Percentiles rank a stretch among this genome's conserved stretches.
Conservation (phyloP, 2,329 filamentous ascomycete species). For the Orbilia oligospora region DNA sequence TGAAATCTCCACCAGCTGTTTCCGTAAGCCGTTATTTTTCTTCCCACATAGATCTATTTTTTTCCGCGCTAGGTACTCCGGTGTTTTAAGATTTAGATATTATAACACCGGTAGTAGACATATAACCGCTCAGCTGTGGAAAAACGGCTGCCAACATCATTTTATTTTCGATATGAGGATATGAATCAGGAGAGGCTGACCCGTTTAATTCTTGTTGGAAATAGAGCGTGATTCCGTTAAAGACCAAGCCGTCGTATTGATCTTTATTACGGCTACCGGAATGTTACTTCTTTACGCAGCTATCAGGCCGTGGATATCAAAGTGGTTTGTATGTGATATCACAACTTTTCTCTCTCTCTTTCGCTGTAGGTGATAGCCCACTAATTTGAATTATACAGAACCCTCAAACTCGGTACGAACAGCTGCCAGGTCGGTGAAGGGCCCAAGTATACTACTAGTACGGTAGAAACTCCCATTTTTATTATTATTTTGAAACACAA, state of each 20-base stretch:
- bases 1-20: slow-evolving; percentile 77
- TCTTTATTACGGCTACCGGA: slow-evolving; percentile 76
- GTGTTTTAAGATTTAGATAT: neutral
- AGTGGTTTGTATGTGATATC: slow-evolving; percentile 67
- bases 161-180: neutral
- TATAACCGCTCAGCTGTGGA: slow-evolving; percentile 13
- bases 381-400: slow-evolving; percentile 27
- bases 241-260: slow-evolving; percentile 76
- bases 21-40: slow-evolving; percentile 69
- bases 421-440: slow-evolving; percentile 40
- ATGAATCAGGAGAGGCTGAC: neutral
- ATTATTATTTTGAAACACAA: neutral
- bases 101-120: neutral
- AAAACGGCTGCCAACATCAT: neutral
- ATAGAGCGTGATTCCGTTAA: slow-evolving; percentile 77
- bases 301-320: slow-evolving; percentile 74
- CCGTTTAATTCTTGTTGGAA: neutral
- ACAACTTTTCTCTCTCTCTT: slow-evolving; percentile 63
- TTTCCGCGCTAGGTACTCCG: neutral
- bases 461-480: neutral
- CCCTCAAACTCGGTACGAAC: slow-evolving; percentile 45
- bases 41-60: neutral
- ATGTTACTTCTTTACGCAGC: slow-evolving; percentile 75
- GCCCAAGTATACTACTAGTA: neutral
- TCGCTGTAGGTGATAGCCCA: neutral